These are phyloP conservation scores for Dissophora ornata DNA, from an alignment of 192 early-diverging fungal genomes.

Conservation along the genomic window DNA sequence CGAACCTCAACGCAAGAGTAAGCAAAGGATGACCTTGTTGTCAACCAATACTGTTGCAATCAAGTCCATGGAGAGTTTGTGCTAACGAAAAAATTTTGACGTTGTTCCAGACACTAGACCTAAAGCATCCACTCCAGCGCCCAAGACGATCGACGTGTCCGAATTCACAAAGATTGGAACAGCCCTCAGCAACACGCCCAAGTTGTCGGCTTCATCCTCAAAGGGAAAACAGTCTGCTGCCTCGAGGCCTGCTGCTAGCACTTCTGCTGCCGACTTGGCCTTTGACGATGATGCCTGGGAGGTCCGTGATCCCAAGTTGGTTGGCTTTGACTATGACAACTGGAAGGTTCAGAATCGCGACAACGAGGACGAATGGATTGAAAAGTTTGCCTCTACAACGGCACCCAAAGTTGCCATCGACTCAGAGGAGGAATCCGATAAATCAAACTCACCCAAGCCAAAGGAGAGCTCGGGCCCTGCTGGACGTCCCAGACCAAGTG, in stretches of 20 bases:
- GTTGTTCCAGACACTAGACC: conserved; percentile 56
- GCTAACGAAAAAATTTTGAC: neutral
- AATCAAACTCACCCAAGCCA: conserved; percentile 33
- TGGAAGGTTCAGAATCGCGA: conserved; percentile 55
- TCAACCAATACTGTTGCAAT: no score
- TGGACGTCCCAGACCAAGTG: conserved; percentile 46
- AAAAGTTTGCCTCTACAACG: conserved; percentile 28
- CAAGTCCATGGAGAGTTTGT: no score
- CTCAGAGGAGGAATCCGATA: conserved; percentile 23
- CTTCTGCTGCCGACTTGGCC: conserved; percentile 48
- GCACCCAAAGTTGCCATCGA: conserved; percentile 22
- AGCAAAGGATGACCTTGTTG: no score
- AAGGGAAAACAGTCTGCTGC: conserved; percentile 50
- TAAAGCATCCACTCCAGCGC: conserved; percentile 59
- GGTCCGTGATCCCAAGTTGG: conserved; percentile 47
- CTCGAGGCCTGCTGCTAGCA: conserved; percentile 25
- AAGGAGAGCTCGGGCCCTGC: conserved; percentile 32
- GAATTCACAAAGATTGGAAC: conserved; percentile 59
- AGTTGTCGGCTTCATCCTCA: conserved; percentile 21
- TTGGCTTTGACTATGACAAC: conserved; percentile 51
- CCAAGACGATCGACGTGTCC: conserved; percentile 61
- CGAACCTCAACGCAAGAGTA: conserved; percentile 50
- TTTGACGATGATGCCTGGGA: conserved; percentile 70
- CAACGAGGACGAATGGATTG: conserved; percentile 51
- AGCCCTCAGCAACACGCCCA: conserved; percentile 24